Conservation (phyloP, 1,139 yeast species). For the Pichia inconspicua region DNA sequence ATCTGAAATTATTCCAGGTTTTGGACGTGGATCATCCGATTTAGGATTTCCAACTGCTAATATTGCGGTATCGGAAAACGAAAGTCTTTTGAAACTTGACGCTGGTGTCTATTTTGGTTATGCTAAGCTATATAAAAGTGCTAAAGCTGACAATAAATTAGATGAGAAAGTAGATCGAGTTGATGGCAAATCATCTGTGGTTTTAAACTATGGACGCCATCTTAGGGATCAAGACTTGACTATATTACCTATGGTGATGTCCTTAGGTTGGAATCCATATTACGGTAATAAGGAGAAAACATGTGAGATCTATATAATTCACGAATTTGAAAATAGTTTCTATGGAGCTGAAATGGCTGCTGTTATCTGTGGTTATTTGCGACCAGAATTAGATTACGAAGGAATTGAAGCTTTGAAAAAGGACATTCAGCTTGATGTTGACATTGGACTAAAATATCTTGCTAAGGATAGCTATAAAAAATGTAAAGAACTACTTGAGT, state of each 20-base stretch:
- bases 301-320: slow-evolving; percentile 82
- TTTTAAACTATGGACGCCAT: slow-evolving; percentile 54
- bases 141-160: not conserved
- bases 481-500: slow-evolving; percentile 10
- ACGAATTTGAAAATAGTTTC: slow-evolving; percentile 55
- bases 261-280: slow-evolving; percentile 94
- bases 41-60: slow-evolving; percentile 96
- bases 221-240: slow-evolving; percentile 36
- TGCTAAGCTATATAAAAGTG: slow-evolving; percentile 35
- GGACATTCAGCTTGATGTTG: slow-evolving; percentile 77
- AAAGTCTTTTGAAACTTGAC: slow-evolving; percentile 38
- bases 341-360: slow-evolving; percentile 75
- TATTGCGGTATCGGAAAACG: slow-evolving; percentile 53
- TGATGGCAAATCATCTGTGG: slow-evolving; percentile 39
- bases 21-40: slow-evolving; percentile 91
- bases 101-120: slow-evolving; percentile 93
- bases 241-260: slow-evolving; percentile 82
- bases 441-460: slow-evolving; percentile 39
- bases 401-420: slow-evolving; percentile 78
- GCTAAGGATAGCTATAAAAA: slow-evolving; percentile 22
- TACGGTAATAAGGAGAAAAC: slow-evolving; percentile 72
- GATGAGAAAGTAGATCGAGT: slow-evolving; percentile 25
- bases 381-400: slow-evolving; percentile 86
- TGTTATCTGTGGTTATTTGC: slow-evolving; percentile 73
- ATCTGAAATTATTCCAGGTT: slow-evolving; percentile 69